Percentiles rank a stretch among this genome's conserved stretches.
phyloP scores from a whole-genome alignment of 139 green algal species.

The Volvox africanus region DNA sequence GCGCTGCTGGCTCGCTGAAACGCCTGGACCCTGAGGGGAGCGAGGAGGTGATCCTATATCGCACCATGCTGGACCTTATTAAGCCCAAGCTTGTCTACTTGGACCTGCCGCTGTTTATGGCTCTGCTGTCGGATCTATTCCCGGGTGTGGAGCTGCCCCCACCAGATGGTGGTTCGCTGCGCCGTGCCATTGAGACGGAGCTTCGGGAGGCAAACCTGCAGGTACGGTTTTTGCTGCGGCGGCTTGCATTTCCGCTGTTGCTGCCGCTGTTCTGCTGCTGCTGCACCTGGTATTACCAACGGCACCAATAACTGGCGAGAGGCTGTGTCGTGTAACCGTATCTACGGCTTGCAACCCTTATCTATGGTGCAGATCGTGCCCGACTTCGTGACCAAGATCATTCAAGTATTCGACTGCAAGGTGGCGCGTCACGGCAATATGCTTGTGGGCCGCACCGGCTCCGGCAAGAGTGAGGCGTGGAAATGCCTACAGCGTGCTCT shows the following conservation, averaged over 20 bases:
- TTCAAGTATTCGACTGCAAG: constrained; percentile 95
- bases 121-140: constrained; percentile 88
- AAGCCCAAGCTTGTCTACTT: constrained; percentile 90
- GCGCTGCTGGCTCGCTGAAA: constrained; percentile 84
- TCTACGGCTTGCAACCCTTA: too few relatives aligned
- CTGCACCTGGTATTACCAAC: too few relatives aligned
- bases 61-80: constrained; percentile 90
- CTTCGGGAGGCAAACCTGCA: constrained; percentile 81
- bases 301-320: too few relatives aligned
- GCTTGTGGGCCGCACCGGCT: constrained; percentile 90
- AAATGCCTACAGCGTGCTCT: constrained; percentile 80
- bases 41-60: constrained; percentile 88
- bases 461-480: constrained; percentile 88
- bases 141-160: constrained; percentile 84
- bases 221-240: constrained; percentile 42
- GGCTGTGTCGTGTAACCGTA: too few relatives aligned
- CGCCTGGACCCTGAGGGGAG: constrained; percentile 77
- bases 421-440: constrained; percentile 93
- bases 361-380: constrained; percentile 73
- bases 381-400: constrained; percentile 89
- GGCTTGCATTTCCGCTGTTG: too few relatives aligned
- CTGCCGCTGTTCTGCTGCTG: too few relatives aligned
- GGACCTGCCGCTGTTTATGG: constrained; percentile 89
- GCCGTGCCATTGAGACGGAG: constrained; percentile 77
- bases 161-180: constrained; percentile 71